Base-by-base conservation (phyloP, 345 rosid species). In the Linum trigynum region DNA sequence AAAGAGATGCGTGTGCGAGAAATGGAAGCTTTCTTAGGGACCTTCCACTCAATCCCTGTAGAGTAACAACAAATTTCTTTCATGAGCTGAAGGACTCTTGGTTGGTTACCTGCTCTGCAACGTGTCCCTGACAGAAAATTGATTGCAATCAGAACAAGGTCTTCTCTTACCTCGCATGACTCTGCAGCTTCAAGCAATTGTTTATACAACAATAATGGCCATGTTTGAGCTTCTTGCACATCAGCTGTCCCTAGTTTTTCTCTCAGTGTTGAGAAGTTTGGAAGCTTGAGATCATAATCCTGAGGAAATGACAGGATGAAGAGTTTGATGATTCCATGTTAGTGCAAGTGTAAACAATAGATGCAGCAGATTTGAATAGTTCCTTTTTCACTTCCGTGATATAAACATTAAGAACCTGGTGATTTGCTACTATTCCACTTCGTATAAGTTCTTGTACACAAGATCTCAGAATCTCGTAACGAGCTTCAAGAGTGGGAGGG, bases 401-500 rank as follows among this genome's bases (percentile, higher is more conserved):
- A 61, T 55, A 42, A 17, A 69, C 56, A 35, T 55, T 23, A 51
- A 11, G 61, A 56, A 90, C 97, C 96, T 83, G 86, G 73, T 76
- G 74, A 66, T 76, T 75, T 70, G 90, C 74, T 78, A 94, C 35
- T 65, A 94, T 85, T 79, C 84, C 88, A 38, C 82, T 82, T 59
- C 92, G 77, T 11, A 84, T 60, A 62, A 94, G 86, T 75, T 94
- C 97, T 65, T 84, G 88, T 77, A 88, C 70, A 75, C 96, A 90
- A 61, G 97, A 88, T 66, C 90, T 83, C 61, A 94, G 75, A 72
- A 90, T 94, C 75, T 88, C 95, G 59, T 86, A 90, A 66, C 99
- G 95, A 72, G 96, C 99, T 75, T 84, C 85, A 78, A 88, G 81
- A 71, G 86, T 86, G 74, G 99, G 97, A 69, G 99, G 97, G 66